Base-by-base conservation (phyloP, 495 filamentous ascomycete species). In the Lasiosphaeria ovina region DNA sequence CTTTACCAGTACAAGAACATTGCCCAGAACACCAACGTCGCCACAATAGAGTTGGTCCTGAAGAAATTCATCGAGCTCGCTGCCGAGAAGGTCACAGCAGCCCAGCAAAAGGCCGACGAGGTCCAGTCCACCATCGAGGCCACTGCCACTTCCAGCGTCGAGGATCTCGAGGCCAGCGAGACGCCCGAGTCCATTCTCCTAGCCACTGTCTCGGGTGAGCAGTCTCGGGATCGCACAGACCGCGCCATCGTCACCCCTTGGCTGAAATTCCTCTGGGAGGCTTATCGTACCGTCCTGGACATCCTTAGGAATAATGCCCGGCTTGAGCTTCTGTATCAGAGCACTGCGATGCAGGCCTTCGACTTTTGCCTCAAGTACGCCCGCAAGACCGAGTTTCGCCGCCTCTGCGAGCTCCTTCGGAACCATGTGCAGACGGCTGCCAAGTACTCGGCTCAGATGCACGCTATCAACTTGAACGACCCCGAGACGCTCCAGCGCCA, bases 1-100 rank as follows among this genome's bases (percentile, higher is more conserved):
- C 82, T 98, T 35, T 98, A 98, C 70, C 92, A 97, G 69, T 98
- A 98, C 84, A 98, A 98, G 84, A 98, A 98, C 73, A 97, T 96
- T 65, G 90, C 91, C 51, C 94, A 98, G 77, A 98, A 98, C 78
- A 97, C 93, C 65, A 98, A 97, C 69, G 93, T 98, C 56, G 92
- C 87, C 66, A 98, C 95, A 40, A 98, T 98, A 74, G 94, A 98
- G 87, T 75, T 95, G 57, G 95, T 98, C 51, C 85, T 98, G 60
- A 95, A 95, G 77, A 92, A 87, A 67, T 98, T 98, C 77, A 98
- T 98, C 78, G 92, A 97, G 72, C 85, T 98, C 55, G 93, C 94
- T 62, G 92, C 97, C 68, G 83, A 88, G 69, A 98, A 98, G 81
- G 94, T 98, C 69, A 93, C 90, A 61, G 91, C 92, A 70, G 94